phyloP scores from a whole-genome alignment of 2,329 filamentous ascomycete species.

The Teratosphaeria nubilosa region DNA sequence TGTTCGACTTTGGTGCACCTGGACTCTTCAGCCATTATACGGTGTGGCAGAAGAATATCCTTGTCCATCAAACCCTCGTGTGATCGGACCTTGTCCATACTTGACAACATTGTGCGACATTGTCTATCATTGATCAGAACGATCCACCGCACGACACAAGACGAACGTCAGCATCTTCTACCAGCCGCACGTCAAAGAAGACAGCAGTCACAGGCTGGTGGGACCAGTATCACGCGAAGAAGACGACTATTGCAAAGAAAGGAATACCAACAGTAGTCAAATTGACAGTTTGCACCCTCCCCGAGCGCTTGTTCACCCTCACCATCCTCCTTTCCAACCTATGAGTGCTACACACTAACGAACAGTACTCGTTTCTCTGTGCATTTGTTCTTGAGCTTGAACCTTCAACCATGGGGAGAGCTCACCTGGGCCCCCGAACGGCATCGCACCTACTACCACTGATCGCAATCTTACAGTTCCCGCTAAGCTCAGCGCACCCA shows the following conservation, averaged over 20 bases:
- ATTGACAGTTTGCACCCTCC: conserved; percentile 15
- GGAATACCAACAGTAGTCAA: conserved; percentile 11
- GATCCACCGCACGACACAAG: conserved; percentile 1
- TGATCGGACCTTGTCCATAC: conserved; percentile 8
- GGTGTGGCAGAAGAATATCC: conserved; percentile 3
- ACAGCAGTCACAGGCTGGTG: conserved; percentile 7
- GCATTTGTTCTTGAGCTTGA: neutral
- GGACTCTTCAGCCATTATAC: conserved; percentile 1
- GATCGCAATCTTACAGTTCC: conserved; percentile 17
- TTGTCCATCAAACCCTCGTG: conserved; percentile 3
- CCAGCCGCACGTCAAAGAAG: conserved; percentile 7
- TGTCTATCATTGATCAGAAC: conserved; percentile 12
- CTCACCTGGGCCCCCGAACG: conserved; percentile 5
- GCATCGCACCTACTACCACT: conserved; percentile 16
- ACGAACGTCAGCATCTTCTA: conserved; percentile 2
- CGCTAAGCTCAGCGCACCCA: conserved; percentile 15
- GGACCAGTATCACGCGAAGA: conserved; percentile 11
- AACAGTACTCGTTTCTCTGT: conserved; percentile 7
- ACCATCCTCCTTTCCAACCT: conserved; percentile 1
- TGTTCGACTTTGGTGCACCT: conserved; percentile 5
- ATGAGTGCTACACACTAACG: conserved; percentile 14
- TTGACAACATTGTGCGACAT: conserved; percentile 11
- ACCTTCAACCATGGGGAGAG: conserved; percentile 8
- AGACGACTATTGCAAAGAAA: conserved; percentile 3
- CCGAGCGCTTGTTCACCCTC: conserved; percentile 7